Conservation (phyloP, 495 filamentous ascomycete genomes). For the Recurvomyces mirabilis region DNA sequence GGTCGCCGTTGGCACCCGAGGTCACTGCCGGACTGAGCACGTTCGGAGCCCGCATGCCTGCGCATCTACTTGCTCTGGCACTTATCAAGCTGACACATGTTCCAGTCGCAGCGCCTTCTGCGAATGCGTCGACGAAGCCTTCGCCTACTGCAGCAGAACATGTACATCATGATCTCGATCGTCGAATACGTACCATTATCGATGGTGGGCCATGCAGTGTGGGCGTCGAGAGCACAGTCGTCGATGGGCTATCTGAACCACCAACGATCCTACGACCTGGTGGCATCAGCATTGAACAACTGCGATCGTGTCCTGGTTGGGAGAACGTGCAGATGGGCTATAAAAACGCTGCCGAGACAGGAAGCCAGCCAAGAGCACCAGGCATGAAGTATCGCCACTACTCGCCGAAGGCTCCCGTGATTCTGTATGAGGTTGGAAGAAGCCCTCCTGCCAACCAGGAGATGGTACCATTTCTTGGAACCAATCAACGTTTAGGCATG, state of each 20-base stretch:
- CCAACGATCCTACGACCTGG: constrained; percentile 79
- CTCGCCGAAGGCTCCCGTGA: constrained; percentile 76
- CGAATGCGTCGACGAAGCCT: constrained; percentile 86
- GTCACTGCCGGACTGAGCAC: constrained; percentile 74
- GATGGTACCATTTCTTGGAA: constrained; percentile 19
- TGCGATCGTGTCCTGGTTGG: constrained; percentile 70
- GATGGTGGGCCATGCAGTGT: constrained; percentile 80
- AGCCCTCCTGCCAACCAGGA: constrained; percentile 26
- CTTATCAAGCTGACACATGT: constrained; percentile 65
- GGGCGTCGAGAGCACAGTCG: constrained; percentile 92
- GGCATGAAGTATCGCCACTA: constrained; percentile 99
- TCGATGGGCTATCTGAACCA: constrained; percentile 73
- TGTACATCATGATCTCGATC: constrained; percentile 72
- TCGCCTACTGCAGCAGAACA: constrained; percentile 83
- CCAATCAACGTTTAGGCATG: constrained; percentile 27
- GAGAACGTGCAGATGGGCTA: constrained; percentile 64
- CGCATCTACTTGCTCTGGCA: constrained; percentile 67
- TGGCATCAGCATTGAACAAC: constrained; percentile 76
- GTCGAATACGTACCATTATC: constrained; percentile 76
- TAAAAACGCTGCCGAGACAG: constrained; percentile 49
- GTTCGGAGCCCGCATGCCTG: constrained; percentile 85
- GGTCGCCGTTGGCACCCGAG: constrained; percentile 65
- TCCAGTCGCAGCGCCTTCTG: constrained; percentile 87
- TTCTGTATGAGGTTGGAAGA: constrained; percentile 58
- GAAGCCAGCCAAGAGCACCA: constrained; percentile 61